phyloP scores from a whole-genome alignment of 2,329 filamentous ascomycete genomes.

The Fusarium subtropicale region DNA sequence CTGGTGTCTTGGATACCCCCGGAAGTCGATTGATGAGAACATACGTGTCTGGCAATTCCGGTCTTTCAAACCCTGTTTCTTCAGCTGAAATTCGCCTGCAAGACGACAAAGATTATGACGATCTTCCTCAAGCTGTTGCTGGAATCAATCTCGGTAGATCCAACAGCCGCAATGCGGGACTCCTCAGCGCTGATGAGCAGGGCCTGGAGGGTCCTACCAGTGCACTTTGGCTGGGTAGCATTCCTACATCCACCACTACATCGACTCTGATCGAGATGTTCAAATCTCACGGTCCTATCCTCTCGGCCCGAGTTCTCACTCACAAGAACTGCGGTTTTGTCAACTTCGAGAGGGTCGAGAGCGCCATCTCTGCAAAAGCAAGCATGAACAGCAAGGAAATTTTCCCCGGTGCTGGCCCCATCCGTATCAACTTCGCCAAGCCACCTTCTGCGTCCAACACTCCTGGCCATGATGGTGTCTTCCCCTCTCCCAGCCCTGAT shows the following conservation, averaged over 20 bases:
- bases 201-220: conserved; percentile 90
- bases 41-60: conserved; percentile 79
- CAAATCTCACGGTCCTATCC: conserved; percentile 88
- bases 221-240: conserved; percentile 96
- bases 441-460: conserved; percentile 91
- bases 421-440: conserved; percentile 97
- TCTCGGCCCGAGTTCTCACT: conserved; percentile 91
- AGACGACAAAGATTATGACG: conserved; percentile 82
- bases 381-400: conserved; percentile 97
- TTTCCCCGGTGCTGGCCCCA: conserved; percentile 93
- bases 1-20: conserved; percentile 88
- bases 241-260: conserved; percentile 95
- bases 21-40: conserved; percentile 72
- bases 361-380: conserved; percentile 87
- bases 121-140: conserved; percentile 84
- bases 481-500: conserved; percentile 91
- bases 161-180: conserved; percentile 73
- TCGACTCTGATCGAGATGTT: conserved; percentile 97
- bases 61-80: conserved; percentile 78
- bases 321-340: conserved; percentile 99
- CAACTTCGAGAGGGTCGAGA: conserved; percentile 93
- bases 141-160: conserved; percentile 78
- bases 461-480: conserved; percentile 87
- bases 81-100: conserved; percentile 79
- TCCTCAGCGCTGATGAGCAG: conserved; percentile 79